These are phyloP conservation scores for Euphorbia schlechtendalii DNA, from an alignment of 441 rosid species.

Conservation along the genomic window DNA sequence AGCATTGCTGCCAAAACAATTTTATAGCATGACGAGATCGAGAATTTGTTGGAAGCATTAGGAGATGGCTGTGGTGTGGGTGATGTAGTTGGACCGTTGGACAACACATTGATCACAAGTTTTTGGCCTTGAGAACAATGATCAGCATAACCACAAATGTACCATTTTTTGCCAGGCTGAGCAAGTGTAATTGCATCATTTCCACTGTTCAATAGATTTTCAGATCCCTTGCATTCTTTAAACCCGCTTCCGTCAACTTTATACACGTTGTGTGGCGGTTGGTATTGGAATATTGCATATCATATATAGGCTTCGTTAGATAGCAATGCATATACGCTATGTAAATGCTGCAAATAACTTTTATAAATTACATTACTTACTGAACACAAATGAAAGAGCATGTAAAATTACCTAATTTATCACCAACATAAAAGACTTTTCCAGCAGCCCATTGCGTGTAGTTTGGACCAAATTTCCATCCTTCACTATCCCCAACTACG, in stretches of 20 bases:
- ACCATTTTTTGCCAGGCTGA: conserved; percentile 34
- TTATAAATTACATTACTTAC: too few relatives aligned
- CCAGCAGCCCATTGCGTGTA: conserved; percentile 32
- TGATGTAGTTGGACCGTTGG: neutral
- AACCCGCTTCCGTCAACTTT: conserved; percentile 24
- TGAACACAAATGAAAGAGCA: too few relatives aligned
- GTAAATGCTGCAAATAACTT: too few relatives aligned
- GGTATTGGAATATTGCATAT: conserved; percentile 32
- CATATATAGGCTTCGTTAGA: too few relatives aligned
- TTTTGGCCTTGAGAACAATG: conserved; percentile 32
- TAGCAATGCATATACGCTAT: too few relatives aligned
- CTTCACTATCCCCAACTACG: conserved; percentile 26
- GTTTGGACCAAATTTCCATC: conserved; percentile 27
- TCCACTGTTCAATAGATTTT: conserved; percentile 15
- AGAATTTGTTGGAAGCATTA: neutral
- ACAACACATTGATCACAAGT: conserved; percentile 21
- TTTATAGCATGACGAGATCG: neutral
- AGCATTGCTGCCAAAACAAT: conserved; percentile 10
- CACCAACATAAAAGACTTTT: conserved; percentile 34
- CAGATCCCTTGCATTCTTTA: conserved; percentile 18
- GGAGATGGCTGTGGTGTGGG: neutral
- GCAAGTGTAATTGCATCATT: conserved; percentile 25
- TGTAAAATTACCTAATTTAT: conserved; percentile 24
- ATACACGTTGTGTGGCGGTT: conserved; percentile 27
- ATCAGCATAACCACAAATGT: conserved; percentile 27